phyloP scores from a whole-genome alignment of 1,284 basidiomycete species.

The Polyporus tsugae region DNA sequence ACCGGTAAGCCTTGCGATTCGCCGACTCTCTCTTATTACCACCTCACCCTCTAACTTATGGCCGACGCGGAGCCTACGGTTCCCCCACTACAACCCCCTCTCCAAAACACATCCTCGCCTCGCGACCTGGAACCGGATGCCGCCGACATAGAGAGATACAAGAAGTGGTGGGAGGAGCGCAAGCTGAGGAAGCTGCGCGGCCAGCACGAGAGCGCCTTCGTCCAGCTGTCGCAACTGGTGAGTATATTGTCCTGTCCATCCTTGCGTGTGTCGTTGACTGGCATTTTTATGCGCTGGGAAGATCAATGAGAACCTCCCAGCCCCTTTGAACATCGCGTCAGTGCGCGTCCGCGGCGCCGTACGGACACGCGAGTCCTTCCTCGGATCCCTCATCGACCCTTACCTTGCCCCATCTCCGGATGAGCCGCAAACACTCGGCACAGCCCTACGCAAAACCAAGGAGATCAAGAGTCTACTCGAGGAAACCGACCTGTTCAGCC shows the following conservation, averaged over 20 bases:
- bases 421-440: conserved; percentile 57
- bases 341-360: conserved; percentile 85
- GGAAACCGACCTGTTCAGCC: conserved; percentile 78
- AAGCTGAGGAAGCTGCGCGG: conserved; percentile 72
- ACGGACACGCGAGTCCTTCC: conserved; percentile 82
- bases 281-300: conserved; percentile 39
- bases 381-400: conserved; percentile 80
- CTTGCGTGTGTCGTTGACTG: not conserved
- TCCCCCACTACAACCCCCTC: conserved; percentile 55
- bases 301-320: conserved; percentile 72
- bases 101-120: conserved; percentile 60
- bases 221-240: conserved; percentile 77
- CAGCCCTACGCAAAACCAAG: conserved; percentile 75
- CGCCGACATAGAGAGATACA: conserved; percentile 58
- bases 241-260: conserved; percentile 38
- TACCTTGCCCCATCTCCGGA: conserved; percentile 49
- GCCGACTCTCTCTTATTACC: not conserved
- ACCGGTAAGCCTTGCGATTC: not conserved
- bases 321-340: conserved; percentile 70
- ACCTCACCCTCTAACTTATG: conserved; percentile 20
- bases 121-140: conserved; percentile 60
- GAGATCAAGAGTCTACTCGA: conserved; percentile 70
- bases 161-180: conserved; percentile 75
- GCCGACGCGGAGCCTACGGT: conserved; percentile 38
- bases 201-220: conserved; percentile 79